These are phyloP conservation scores for Prinsepia uniflora DNA, from an alignment of 306 rosid genomes.

Conservation along the genomic window DNA sequence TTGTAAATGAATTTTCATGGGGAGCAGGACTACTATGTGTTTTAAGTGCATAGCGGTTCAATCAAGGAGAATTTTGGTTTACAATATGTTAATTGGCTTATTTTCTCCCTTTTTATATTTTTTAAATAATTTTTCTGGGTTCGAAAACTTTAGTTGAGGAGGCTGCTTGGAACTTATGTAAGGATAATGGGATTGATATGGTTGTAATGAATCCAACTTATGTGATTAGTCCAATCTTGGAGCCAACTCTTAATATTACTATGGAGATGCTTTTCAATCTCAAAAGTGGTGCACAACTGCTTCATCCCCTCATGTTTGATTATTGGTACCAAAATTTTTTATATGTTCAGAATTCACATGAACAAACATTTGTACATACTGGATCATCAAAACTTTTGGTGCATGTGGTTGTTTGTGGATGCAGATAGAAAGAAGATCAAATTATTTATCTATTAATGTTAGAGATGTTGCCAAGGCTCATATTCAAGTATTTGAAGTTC, in stretches of 20 bases:
- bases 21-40: no score
- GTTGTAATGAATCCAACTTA: constrained; percentile 6
- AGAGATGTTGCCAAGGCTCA: constrained; percentile 3
- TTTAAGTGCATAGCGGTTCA: no score
- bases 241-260: constrained; percentile 15
- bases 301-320: no score
- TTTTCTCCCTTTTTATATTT: no score
- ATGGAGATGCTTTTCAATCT: constrained; percentile 1
- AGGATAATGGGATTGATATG: constrained; percentile 26
- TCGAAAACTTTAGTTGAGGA: constrained; percentile 28
- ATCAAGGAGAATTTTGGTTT: no score
- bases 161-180: constrained; percentile 27
- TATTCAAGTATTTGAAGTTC: not conserved
- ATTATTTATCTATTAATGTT: not conserved
- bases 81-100: no score
- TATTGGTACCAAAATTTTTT: no score
- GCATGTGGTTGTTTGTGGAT: no score
- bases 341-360: no score
- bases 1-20: no score
- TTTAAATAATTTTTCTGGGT: not conserved
- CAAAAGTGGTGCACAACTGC: not conserved
- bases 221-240: constrained; percentile 26
- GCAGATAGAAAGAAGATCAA: not conserved
- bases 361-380: no score
- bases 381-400: no score